These are phyloP conservation scores for Botrytis sinoallii DNA, from an alignment of 2,329 filamentous ascomycete genomes.

Conservation along the genomic window DNA sequence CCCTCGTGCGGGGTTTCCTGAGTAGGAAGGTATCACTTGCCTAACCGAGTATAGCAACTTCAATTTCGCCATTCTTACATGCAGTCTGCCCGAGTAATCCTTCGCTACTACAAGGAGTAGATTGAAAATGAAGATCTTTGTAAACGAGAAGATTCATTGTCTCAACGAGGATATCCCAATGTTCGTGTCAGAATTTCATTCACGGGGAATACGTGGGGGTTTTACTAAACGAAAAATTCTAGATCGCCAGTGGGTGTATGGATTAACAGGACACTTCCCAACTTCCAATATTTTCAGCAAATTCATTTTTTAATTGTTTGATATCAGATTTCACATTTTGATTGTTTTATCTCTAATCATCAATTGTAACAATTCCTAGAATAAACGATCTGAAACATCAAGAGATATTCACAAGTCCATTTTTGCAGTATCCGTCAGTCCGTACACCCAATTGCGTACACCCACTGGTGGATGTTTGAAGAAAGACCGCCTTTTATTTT, in stretches of 20 bases:
- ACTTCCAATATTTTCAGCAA: too few relatives aligned
- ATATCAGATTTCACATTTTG: too few relatives aligned
- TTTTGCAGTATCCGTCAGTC: too few relatives aligned
- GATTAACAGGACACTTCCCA: too few relatives aligned
- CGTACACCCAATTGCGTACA: too few relatives aligned
- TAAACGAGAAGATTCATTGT: background rate
- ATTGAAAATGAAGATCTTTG: background rate
- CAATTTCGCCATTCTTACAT: conserved; percentile 13
- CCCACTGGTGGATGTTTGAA: background rate
- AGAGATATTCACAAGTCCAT: too few relatives aligned
- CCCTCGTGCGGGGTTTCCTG: background rate
- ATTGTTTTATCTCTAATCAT: too few relatives aligned
- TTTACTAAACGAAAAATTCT: background rate
- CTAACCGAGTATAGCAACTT: conserved; percentile 1
- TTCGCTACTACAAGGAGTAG: background rate
- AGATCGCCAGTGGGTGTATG: too few relatives aligned
- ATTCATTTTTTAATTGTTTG: too few relatives aligned
- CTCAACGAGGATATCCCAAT: background rate
- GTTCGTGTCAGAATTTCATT: background rate
- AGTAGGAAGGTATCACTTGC: conserved; percentile 7
- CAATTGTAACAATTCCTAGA: too few relatives aligned
- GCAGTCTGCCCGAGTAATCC: background rate
- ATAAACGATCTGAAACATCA: too few relatives aligned
- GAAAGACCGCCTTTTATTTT: background rate
- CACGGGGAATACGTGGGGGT: too few relatives aligned